Base-by-base conservation (phyloP, 169 alveolate genomes). In the Eimeria brunetti region DNA sequence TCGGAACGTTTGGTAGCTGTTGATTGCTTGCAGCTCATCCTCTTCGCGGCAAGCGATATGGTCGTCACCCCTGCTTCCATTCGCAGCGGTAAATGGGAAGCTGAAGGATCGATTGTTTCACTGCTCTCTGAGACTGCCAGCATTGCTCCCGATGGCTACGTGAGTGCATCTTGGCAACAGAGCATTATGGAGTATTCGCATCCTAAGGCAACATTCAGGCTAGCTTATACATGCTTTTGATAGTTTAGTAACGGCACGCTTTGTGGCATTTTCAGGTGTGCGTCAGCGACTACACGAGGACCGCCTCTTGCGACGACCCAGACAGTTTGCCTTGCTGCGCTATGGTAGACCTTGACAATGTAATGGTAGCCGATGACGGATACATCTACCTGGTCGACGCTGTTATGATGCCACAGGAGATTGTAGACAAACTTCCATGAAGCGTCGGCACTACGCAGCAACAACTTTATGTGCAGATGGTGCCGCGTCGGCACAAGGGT, bases 271-370 rank as follows among this genome's bases (percentile, higher is more conserved):
- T 78, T 58, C 95, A 91, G 95, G 84, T 91, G 22, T 91, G 95
- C 86, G 95, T 91, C n/a, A 56, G 86, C 78, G 95, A 81, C 75
- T 91, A 91, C 91, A 91, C 95, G 20, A 85, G 95, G 41, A 85
- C 95, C 1, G 81, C 73, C 53, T 53, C 92, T 0, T 91, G 95
- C 86, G 91, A 81, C 73, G 92, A 91, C 75, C 95, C 95, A 0
- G 86, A 81, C 69, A 91, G 95, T 49, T 64, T 91, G 76, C 95
- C 95, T 7, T 91, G 95, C 89, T 91, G 95, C 78, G 95, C 92
- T 16, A 80, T 58, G 71, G 78, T 91, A 89, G 95, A 91, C 64
- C 53, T 91, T 30, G 89, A 76, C 69, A 56, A 80, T 30, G 88
- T 67, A 2, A 49, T 91, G 27, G 36, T 62, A 58, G 91, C 95